These are phyloP conservation scores for Chimonanthus praecox DNA, from an alignment of 164 flowering plant species.

Conservation along the genomic window DNA sequence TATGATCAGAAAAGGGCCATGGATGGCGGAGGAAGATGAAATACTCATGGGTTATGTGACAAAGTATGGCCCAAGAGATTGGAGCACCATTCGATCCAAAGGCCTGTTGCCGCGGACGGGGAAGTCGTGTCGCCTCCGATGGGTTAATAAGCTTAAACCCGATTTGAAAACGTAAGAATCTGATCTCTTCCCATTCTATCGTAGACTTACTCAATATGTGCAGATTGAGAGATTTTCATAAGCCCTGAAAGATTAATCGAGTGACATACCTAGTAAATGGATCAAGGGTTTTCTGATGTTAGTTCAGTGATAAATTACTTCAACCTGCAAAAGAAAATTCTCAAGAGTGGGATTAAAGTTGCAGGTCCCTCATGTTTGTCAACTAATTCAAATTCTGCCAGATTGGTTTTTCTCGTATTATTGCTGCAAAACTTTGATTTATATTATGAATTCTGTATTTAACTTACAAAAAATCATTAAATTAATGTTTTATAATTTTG, in stretches of 20 bases:
- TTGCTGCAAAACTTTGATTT: not conserved
- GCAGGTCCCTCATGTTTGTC: not conserved
- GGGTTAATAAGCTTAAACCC: slow-evolving; percentile 95
- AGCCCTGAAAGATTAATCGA: not conserved
- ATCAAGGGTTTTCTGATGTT: not conserved
- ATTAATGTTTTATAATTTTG: too few species aligned
- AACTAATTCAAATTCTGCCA: too few species aligned
- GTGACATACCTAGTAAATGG: not conserved
- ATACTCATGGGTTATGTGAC: slow-evolving; percentile 67
- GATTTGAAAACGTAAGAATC: slow-evolving; percentile 66
- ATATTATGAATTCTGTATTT: not conserved
- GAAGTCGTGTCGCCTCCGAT: slow-evolving; percentile 93
- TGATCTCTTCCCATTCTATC: not conserved
- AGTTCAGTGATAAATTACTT: not conserved
- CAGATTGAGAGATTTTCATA: not conserved
- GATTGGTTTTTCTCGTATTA: not conserved
- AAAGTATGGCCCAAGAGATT: slow-evolving; percentile 78
- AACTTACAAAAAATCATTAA: not conserved
- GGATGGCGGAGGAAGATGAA: slow-evolving; percentile 86
- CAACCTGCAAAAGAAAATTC: not conserved
- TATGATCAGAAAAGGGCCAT: slow-evolving; percentile 74
- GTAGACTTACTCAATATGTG: too few species aligned
- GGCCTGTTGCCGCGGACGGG: slow-evolving; percentile 87
- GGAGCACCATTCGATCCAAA: slow-evolving; percentile 99
- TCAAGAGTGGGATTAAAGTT: not conserved